Evolutionary conservation across 257 asterid species (phyloP), one percentile per base, ranked within the genome.

Genomic region (Paraleonurus japonicus): DNA sequence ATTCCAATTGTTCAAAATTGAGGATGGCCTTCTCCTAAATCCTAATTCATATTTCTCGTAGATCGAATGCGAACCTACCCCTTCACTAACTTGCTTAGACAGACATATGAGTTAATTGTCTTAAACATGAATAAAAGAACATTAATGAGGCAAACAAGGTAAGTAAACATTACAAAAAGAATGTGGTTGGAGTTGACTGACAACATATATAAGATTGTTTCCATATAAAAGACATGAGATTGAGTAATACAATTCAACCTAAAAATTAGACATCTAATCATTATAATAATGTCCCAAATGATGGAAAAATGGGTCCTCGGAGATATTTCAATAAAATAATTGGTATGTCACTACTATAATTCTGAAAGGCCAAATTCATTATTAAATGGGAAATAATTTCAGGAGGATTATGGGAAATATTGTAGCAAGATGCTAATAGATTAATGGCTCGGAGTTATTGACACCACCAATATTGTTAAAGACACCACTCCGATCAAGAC

Each of bases 401-500:
- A 72, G 70, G 70, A 70, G 72, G 74, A 70, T 79, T 77, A 69
- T 63, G 76, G 72, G 74, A 66, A 69, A 50, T 8, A 60, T 37
- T 58, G 55, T 43, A 69, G 35, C 81, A 73, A 80, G 43, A 64
- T 67, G 72, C 33, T 32, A 57, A 61, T 65, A 74, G 57, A 75
- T 67, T n/a, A n/a, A n/a, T n/a, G n/a, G n/a, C n/a, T n/a, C n/a
- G n/a, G n/a, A n/a, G n/a, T n/a, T n/a, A n/a, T n/a, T n/a, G n/a
- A n/a, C n/a, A n/a, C n/a, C n/a, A n/a, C n/a, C n/a, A n/a, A n/a
- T n/a, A n/a, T n/a, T n/a, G n/a, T n/a, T n/a, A n/a, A n/a, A n/a
- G n/a, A n/a, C n/a, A n/a, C n/a, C n/a, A n/a, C n/a, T n/a, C n/a
- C n/a, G n/a, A n/a, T n/a, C n/a, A n/a, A n/a, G n/a, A n/a, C n/a